Evolutionary conservation across 352 stramenopile species (phyloP).

Genomic region (Elongisporangium undulatum): DNA sequence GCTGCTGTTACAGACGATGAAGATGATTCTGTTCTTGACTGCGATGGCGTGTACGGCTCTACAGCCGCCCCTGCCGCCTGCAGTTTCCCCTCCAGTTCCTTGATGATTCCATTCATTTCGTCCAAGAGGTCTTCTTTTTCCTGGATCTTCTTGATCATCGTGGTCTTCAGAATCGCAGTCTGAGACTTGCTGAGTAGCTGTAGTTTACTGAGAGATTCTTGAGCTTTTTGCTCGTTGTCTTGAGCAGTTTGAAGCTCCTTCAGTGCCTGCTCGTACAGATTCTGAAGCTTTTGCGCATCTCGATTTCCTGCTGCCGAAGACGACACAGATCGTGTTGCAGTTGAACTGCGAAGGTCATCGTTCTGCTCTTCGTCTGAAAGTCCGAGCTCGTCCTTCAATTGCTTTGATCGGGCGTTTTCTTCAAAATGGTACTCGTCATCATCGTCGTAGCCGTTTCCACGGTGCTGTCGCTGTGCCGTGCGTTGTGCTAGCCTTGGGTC

Average conservation of each 20-base stretch:
- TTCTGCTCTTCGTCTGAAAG: conserved; percentile 60
- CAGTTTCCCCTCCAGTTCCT: conserved; percentile 60
- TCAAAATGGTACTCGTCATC: conserved; percentile 36
- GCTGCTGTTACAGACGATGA: conserved; percentile 5
- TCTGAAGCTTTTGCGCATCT: conserved; percentile 19
- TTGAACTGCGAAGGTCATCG: conserved; percentile 8
- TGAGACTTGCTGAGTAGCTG: conserved; percentile 83
- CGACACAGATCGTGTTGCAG: conserved; percentile 1
- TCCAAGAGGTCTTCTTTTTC: conserved; percentile 58
- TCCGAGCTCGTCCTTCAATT: conserved; percentile 79
- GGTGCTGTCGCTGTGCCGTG: conserved; percentile 27
- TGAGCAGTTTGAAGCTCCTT: conserved; percentile 50
- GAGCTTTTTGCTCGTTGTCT: conserved; percentile 64
- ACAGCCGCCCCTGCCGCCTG: conserved; percentile 35
- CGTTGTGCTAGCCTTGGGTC: conserved; percentile 66
- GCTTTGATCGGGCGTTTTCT: conserved; percentile 44
- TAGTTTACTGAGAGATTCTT: conserved; percentile 78
- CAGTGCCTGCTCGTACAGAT: conserved; percentile 50
- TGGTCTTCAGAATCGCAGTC: conserved; percentile 80
- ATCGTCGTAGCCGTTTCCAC: conserved; percentile 28
- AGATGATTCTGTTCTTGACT: conserved; percentile 5
- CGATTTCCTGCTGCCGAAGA: conserved; percentile 1
- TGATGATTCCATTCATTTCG: conserved; percentile 60
- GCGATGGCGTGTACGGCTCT: conserved; percentile 23
- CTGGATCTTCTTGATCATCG: conserved; percentile 77